phyloP scores from a whole-genome alignment of 768 basidiomycete species.

The Chalciporus piperatus region DNA sequence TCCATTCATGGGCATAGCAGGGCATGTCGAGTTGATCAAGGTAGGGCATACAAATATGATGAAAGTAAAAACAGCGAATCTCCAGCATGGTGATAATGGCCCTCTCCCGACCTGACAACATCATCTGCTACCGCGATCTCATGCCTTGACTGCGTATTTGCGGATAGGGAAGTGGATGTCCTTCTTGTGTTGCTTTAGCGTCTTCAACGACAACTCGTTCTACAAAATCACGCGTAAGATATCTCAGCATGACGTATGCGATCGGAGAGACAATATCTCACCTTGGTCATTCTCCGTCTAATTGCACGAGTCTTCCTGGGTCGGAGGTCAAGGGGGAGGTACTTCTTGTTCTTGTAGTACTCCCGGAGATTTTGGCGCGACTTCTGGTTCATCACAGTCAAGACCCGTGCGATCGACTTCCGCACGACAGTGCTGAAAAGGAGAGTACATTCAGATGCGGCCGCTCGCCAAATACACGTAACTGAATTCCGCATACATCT shows the following conservation, averaged over 20 bases:
- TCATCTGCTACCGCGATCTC: slow-evolving; percentile 30
- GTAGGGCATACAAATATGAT: slow-evolving; percentile 39
- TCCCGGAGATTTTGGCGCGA: slow-evolving; percentile 94
- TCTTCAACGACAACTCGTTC: slow-evolving; percentile 85
- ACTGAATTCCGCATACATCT: slow-evolving; percentile 68
- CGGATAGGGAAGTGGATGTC: slow-evolving; percentile 89
- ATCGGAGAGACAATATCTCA: slow-evolving; percentile 33
- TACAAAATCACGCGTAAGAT: slow-evolving; percentile 28
- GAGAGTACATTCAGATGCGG: not conserved
- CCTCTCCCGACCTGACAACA: slow-evolving; percentile 21
- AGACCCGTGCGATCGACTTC: slow-evolving; percentile 96
- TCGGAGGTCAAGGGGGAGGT: slow-evolving; percentile 95
- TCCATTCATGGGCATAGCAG: slow-evolving; percentile 19
- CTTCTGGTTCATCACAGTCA: slow-evolving; percentile 99
- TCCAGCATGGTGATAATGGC: slow-evolving; percentile 5
- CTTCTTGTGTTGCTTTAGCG: slow-evolving; percentile 92
- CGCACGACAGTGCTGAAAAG: slow-evolving; percentile 83
- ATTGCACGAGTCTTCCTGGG: slow-evolving; percentile 98
- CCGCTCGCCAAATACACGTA: not conserved
- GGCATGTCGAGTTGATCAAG: slow-evolving; percentile 33
- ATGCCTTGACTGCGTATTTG: slow-evolving; percentile 96
- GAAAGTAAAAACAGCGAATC: slow-evolving; percentile 29
- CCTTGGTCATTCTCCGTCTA: slow-evolving; percentile 90
- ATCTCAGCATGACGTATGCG: slow-evolving; percentile 1
- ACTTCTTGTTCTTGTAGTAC: slow-evolving; percentile 97